A percentile compares a stretch with the other conserved stretches of the same genome.
Evolutionary conservation across 192 early-diverging fungal genomes (phyloP).

Genomic region (Backusella sp.): DNA sequence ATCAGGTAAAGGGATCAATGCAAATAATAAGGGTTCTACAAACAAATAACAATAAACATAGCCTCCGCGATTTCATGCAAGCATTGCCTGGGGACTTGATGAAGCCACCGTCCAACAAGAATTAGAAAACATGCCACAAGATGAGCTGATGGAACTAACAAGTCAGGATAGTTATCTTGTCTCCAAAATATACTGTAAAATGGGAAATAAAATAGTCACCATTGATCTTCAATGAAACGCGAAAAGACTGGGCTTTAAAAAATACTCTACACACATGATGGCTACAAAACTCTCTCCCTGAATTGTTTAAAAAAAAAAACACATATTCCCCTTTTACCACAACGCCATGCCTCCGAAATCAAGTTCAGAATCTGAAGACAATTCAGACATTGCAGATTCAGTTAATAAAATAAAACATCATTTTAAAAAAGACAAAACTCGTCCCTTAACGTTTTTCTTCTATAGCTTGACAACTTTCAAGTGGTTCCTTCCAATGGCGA

Average conservation of each 20-base stretch:
- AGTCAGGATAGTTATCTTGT: background rate
- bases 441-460: background rate
- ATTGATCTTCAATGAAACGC: background rate
- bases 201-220: background rate
- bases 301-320: background rate
- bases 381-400: background rate
- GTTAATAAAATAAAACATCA: background rate
- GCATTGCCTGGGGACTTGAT: background rate
- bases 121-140: background rate
- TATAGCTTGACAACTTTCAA: slow-evolving; percentile 17
- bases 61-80: slow-evolving; percentile 11
- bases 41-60: background rate
- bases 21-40: background rate
- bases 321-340: background rate
- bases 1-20: background rate
- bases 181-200: background rate
- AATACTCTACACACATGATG: background rate
- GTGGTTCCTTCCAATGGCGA: slow-evolving; percentile 14
- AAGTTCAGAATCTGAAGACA: background rate
- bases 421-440: too few relatives aligned
- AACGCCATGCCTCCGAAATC: background rate
- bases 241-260: background rate
- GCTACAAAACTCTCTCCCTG: background rate
- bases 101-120: background rate
- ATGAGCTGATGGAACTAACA: background rate